Percentiles rank a stretch among this genome's conserved stretches.
phyloP scores from a whole-genome alignment of 805 yeast species.

The Jamesozyma rosinii region DNA sequence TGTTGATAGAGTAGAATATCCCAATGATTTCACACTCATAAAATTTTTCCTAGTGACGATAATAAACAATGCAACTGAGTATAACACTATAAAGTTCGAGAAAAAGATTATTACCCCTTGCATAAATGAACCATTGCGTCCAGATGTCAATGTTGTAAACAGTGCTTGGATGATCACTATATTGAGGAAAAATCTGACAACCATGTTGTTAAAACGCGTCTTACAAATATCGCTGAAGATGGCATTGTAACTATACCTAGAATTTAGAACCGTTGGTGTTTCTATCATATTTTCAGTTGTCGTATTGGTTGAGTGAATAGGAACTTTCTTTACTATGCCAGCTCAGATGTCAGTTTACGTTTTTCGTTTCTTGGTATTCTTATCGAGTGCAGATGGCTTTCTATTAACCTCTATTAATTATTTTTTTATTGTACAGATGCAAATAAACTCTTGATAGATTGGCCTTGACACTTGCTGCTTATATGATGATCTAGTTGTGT shows the following conservation, averaged over 20 bases:
- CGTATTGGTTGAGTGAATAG: background rate
- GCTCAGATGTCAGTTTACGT: background rate
- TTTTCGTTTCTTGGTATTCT: background rate
- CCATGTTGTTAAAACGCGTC: constrained; percentile 34
- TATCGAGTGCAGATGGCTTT: background rate
- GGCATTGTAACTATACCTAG: constrained; percentile 30
- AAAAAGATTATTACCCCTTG: constrained; percentile 21
- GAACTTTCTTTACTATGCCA: background rate
- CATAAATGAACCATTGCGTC: constrained; percentile 17
- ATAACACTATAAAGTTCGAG: constrained; percentile 22
- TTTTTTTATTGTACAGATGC: background rate
- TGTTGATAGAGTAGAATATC: constrained; percentile 20
- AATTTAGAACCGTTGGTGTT: constrained; percentile 11
- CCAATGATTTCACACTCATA: constrained; percentile 31
- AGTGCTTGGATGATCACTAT: constrained; percentile 24
- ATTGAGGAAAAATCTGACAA: constrained; percentile 29
- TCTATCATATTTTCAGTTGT: constrained; percentile 8
- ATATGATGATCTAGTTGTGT: background rate
- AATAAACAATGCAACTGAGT: constrained; percentile 28
- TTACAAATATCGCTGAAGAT: constrained; percentile 36
- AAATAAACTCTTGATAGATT: background rate
- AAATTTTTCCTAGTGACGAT: constrained; percentile 35
- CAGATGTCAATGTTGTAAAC: constrained; percentile 17
- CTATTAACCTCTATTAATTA: background rate
- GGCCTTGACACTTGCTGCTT: background rate